Evolutionary conservation across 2,329 filamentous ascomycete species (phyloP).

Genomic region (Venturia effusa): DNA sequence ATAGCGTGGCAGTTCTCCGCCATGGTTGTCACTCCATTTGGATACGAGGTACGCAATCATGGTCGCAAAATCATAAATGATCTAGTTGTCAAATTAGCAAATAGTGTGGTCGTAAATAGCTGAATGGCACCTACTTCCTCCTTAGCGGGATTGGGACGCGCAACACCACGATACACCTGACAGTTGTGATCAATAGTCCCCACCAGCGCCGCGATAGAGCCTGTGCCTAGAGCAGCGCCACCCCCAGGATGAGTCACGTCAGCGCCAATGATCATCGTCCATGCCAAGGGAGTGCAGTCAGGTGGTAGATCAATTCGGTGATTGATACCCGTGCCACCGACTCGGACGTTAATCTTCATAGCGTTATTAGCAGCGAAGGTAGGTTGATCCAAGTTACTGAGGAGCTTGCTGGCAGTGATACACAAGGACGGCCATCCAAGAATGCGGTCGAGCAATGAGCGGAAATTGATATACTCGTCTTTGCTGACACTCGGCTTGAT

Average conservation of each 20-base stretch:
- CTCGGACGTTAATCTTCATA: constrained; percentile 23
- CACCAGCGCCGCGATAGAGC: constrained; percentile 32
- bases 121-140: not conserved
- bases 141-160: constrained; percentile 2
- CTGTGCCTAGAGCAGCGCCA: constrained; percentile 17
- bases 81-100: not conserved
- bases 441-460: not conserved
- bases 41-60: not conserved
- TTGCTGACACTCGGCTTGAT: too few species aligned
- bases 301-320: constrained; percentile 7
- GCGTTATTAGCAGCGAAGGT: constrained; percentile 14
- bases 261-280: constrained; percentile 30
- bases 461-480: too few species aligned
- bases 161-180: constrained; percentile 19
- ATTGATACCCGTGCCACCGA: constrained; percentile 16
- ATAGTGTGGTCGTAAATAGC: not conserved
- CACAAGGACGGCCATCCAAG: not conserved
- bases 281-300: constrained; percentile 8
- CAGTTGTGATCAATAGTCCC: constrained; percentile 25
- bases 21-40: not conserved
- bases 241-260: constrained; percentile 33
- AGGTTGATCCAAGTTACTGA: not conserved
- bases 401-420: not conserved
- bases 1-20: not conserved
- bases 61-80: not conserved